Evolutionary conservation across 768 basidiomycete species (phyloP).

Genomic region (Suillus decipiens): DNA sequence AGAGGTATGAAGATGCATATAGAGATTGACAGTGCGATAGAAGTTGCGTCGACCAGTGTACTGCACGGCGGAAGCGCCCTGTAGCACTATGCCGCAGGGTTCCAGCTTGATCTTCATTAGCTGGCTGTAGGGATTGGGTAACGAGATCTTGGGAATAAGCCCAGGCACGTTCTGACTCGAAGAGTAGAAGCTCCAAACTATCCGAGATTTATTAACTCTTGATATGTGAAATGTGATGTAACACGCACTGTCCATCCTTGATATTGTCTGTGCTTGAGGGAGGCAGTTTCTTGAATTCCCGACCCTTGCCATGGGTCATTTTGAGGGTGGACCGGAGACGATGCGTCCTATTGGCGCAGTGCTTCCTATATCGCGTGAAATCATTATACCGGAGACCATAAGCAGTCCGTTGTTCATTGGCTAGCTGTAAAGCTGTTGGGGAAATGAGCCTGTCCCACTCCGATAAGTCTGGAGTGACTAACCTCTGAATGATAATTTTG

Average conservation of each 20-base stretch:
- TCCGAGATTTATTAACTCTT: conserved; percentile 1
- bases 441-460: conserved; percentile 7
- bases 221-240: not conserved
- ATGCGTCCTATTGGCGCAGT: conserved; percentile 90
- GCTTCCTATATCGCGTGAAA: conserved; percentile 86
- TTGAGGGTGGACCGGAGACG: conserved; percentile 82
- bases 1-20: conserved; percentile 52
- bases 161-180: conserved; percentile 93
- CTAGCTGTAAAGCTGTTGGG: conserved; percentile 72
- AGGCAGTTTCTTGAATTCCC: conserved; percentile 86
- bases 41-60: conserved; percentile 76
- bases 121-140: conserved; percentile 49
- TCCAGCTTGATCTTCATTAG: conserved; percentile 51
- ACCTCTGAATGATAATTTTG: conserved; percentile 43
- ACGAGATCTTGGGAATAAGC: conserved; percentile 83
- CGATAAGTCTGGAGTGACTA: conserved; percentile 4
- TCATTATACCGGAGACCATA: conserved; percentile 94
- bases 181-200: conserved; percentile 81
- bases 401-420: conserved; percentile 85
- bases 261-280: conserved; percentile 65
- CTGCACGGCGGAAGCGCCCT: conserved; percentile 76
- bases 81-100: conserved; percentile 74
- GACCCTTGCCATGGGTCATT: conserved; percentile 85
- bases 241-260: conserved; percentile 84
- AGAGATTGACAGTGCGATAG: conserved; percentile 72